Evolutionary conservation across 805 yeast species (phyloP).

Genomic region (Candida piceae): DNA sequence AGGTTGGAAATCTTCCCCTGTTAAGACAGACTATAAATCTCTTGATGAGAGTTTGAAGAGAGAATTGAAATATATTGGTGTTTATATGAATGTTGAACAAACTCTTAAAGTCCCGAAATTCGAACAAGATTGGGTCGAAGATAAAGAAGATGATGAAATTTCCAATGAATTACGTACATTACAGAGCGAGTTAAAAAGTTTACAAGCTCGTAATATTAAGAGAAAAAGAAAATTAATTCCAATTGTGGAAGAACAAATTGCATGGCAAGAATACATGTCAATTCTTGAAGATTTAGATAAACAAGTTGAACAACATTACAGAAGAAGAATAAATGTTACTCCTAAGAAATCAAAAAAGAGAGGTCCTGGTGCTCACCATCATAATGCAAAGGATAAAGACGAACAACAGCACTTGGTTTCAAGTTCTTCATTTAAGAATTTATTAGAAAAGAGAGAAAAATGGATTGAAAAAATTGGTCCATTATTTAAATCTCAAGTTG

Average conservation of each 20-base stretch:
- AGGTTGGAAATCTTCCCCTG: slow-evolving; percentile 42
- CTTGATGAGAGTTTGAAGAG: slow-evolving; percentile 85
- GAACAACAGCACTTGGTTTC: slow-evolving; percentile 60
- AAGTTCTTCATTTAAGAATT: slow-evolving; percentile 69
- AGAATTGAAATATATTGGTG: slow-evolving; percentile 86
- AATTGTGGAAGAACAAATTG: slow-evolving; percentile 77
- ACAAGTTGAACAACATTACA: slow-evolving; percentile 92
- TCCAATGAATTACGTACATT: slow-evolving; percentile 74
- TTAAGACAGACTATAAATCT: slow-evolving; percentile 62
- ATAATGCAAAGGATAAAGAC: slow-evolving; percentile 21
- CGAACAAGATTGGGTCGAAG: slow-evolving; percentile 67
- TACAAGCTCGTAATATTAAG: slow-evolving; percentile 57
- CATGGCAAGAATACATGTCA: slow-evolving; percentile 90
- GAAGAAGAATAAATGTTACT: slow-evolving; percentile 73
- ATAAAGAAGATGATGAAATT: slow-evolving; percentile 90
- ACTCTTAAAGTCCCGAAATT: slow-evolving; percentile 31
- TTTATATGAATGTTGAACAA: slow-evolving; percentile 60
- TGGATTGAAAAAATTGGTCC: slow-evolving; percentile 93
- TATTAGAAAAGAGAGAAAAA: slow-evolving; percentile 78
- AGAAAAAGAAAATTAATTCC: slow-evolving; percentile 66
- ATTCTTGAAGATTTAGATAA: slow-evolving; percentile 91
- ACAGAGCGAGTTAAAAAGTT: slow-evolving; percentile 61
- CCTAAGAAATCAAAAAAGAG: slow-evolving; percentile 56
- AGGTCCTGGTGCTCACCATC: slow-evolving; percentile 22
- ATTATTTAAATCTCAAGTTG: slow-evolving; percentile 59